Percentiles rank a stretch among this genome's conserved stretches.
phyloP scores from a whole-genome alignment of 139 green algal species.

The Pedinophyceae sp. region DNA sequence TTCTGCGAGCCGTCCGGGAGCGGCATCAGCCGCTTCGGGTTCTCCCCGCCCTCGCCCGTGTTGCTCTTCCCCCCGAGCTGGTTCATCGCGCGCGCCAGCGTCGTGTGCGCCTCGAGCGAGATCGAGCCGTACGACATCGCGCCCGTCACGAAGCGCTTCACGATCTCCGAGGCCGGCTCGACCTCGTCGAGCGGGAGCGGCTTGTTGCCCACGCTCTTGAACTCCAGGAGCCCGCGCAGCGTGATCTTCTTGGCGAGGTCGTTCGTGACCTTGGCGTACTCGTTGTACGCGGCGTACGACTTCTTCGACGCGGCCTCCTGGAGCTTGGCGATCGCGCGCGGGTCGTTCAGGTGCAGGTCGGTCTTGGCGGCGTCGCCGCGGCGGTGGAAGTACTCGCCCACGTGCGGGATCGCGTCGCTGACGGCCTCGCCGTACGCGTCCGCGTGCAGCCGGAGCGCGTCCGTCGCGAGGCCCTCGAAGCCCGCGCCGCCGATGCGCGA shows the following conservation, averaged over 20 bases:
- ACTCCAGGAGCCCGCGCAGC: slow-evolving; percentile 75
- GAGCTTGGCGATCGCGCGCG: slow-evolving; percentile 70
- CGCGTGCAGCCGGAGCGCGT: slow-evolving; percentile 19
- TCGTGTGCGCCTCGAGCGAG: slow-evolving; percentile 80
- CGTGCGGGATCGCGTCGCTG: slow-evolving; percentile 34
- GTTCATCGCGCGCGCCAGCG: slow-evolving; percentile 85
- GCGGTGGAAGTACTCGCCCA: slow-evolving; percentile 46
- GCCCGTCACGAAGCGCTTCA: slow-evolving; percentile 82
- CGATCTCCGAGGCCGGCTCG: slow-evolving; percentile 69
- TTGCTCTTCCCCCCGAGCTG: slow-evolving; percentile 71
- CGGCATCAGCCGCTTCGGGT: slow-evolving; percentile 57
- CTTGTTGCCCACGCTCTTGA: slow-evolving; percentile 46
- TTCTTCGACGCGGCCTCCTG: slow-evolving; percentile 39
- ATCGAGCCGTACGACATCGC: slow-evolving; percentile 77
- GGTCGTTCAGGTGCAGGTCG: slow-evolving; percentile 89
- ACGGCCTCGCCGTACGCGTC: slow-evolving; percentile 40
- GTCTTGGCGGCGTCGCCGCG: slow-evolving; percentile 13
- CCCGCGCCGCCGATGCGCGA: slow-evolving; percentile 53
- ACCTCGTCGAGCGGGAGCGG: slow-evolving; percentile 45
- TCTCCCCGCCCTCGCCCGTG: slow-evolving; percentile 80
- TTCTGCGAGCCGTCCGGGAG: slow-evolving; percentile 64
- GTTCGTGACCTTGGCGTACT: slow-evolving; percentile 37
- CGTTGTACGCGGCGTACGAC: slow-evolving; percentile 25
- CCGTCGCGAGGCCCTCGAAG: slow-evolving; percentile 15
- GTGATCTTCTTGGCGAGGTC: slow-evolving; percentile 69